Evolutionary conservation across 1,284 basidiomycete species (phyloP), one percentile per base, ranked within the genome.

Genomic region (Apiotrichum mycotoxinovorans): DNA sequence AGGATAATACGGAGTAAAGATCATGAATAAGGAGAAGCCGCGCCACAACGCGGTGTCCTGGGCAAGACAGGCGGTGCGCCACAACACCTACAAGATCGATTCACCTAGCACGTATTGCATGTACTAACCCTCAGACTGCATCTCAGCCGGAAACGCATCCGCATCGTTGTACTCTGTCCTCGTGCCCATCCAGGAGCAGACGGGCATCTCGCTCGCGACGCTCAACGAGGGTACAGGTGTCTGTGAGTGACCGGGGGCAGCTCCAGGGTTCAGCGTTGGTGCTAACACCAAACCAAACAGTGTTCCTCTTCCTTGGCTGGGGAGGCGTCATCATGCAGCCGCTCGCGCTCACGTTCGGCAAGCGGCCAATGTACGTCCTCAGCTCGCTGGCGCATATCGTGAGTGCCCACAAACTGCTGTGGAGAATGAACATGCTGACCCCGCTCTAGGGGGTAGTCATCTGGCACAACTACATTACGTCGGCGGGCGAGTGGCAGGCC

Each of bases 271-370:
- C n/a, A 18, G n/a, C 43, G 14, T 45, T 18, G 14, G n/a, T n/a
- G n/a, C n/a, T n/a, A n/a, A n/a, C n/a, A n/a, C n/a, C n/a, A n/a
- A n/a, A n/a, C n/a, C n/a, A 2, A 0, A 26, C 51, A 61, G 63
- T 62, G 57, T 61, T 61, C 51, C 57, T 66, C 7, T 48, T 66
- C 20, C 60, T 66, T n/a, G 66, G 66, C 8, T 63, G 65, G 55
- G 65, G 65, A 12, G 63, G 63, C 3, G 52, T 68, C 8, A 53
- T 68, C 42, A 60, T 58, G 8, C 63, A 66, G 33, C 65, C 66
- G 7, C 54, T 68, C 11, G 65, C 66, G 1, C 35, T 62, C 26
- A 57, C 59, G 2, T 64, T 62, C 26, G 67, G 67, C 40, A 66
- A 66, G 44, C 58, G 65, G 2, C 60, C 60, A 0, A 30, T 68